Conservation (phyloP, 306 rosid species). For the Vicia villosa region DNA sequence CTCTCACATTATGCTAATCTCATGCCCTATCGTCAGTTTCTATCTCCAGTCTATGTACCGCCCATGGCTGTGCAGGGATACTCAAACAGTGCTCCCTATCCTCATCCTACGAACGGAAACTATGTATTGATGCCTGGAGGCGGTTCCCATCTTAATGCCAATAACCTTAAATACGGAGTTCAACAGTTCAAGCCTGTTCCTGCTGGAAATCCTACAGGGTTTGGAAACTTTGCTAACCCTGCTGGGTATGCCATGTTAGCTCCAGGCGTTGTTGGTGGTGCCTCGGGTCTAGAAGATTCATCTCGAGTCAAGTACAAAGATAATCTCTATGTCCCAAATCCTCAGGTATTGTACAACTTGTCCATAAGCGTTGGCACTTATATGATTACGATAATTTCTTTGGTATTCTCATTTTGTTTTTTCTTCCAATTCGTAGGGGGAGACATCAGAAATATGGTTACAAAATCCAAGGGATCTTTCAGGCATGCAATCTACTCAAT, state of each 20-base stretch:
- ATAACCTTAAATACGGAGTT: constrained; percentile 84
- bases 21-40: constrained; percentile 89
- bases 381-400: not conserved
- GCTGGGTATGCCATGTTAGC: constrained; percentile 81
- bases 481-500: constrained; percentile 80
- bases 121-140: constrained; percentile 96
- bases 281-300: constrained; percentile 81
- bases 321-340: constrained; percentile 86
- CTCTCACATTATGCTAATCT: constrained; percentile 84
- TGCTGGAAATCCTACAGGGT: constrained; percentile 80
- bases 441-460: constrained; percentile 95
- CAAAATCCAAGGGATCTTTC: constrained; percentile 92
- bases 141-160: constrained; percentile 83
- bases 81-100: constrained; percentile 81
- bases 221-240: constrained; percentile 78
- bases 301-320: constrained; percentile 93
- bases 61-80: constrained; percentile 97
- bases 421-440: constrained; percentile 59
- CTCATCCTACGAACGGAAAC: constrained; percentile 87
- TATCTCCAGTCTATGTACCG: constrained; percentile 94
- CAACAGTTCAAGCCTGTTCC: constrained; percentile 96
- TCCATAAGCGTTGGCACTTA: no score
- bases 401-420: not conserved
- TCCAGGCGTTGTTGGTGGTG: constrained; percentile 89
- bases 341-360: constrained; percentile 58